Conservation (phyloP, 768 basidiomycete species). For the Suillus alpinus region DNA sequence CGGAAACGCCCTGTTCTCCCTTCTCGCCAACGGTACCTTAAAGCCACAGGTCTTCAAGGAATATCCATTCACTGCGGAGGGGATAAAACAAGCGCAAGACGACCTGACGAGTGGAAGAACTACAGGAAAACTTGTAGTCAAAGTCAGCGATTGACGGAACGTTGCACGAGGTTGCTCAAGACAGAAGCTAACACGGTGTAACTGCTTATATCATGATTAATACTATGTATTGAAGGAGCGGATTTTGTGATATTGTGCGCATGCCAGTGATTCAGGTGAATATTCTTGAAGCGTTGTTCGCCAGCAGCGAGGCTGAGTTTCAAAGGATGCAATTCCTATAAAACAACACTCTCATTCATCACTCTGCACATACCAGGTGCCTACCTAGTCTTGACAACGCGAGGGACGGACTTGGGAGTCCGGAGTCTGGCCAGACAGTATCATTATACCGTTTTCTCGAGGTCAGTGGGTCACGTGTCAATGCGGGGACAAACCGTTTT, state of each 20-base stretch:
- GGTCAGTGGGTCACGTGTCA: neutral
- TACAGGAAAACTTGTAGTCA: constrained; percentile 83
- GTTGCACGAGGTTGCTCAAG: no score
- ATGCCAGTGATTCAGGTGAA: no score
- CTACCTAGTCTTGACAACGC: no score
- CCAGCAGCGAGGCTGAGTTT: no score
- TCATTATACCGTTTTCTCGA: no score
- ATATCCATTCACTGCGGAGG: constrained; percentile 83
- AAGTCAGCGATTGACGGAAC: constrained; percentile 38
- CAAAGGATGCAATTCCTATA: neutral
- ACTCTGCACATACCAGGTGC: neutral
- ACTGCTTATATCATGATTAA: neutral
- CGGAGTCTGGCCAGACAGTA: no score
- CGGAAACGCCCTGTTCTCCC: constrained; percentile 56
- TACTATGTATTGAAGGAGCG: neutral
- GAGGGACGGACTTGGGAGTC: no score
- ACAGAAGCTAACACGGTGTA: neutral
- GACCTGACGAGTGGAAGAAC: constrained; percentile 80
- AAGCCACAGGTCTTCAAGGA: constrained; percentile 70
- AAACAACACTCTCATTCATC: neutral
- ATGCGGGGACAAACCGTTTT: neutral
- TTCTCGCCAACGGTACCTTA: constrained; percentile 56
- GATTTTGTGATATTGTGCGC: neutral
- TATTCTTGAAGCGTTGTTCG: no score
- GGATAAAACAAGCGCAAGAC: constrained; percentile 69